Conservation (phyloP, 1,284 basidiomycete species). For the Sanghuangporus baumii region DNA sequence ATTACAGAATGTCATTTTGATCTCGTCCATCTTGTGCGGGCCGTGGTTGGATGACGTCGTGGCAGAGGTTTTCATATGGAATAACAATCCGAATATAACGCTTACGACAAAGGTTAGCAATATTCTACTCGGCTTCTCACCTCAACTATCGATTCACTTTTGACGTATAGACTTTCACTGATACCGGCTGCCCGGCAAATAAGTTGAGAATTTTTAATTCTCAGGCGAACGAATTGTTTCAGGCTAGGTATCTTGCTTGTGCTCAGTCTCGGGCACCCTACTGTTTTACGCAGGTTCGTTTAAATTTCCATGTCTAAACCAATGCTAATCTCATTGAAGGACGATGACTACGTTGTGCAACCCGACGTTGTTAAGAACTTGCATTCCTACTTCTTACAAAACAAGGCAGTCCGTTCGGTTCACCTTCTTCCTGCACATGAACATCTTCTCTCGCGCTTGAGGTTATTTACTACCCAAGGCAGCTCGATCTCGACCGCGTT, state of each 20-base stretch:
- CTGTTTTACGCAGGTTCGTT: constrained; percentile 57
- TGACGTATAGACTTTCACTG: constrained; percentile 32
- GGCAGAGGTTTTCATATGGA: constrained; percentile 53
- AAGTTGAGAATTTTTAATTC: constrained; percentile 55
- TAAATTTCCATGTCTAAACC: constrained; percentile 1
- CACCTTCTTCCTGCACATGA: constrained; percentile 59
- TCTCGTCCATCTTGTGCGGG: constrained; percentile 47
- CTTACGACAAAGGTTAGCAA: neutral
- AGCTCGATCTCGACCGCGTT: constrained; percentile 47
- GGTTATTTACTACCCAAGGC: constrained; percentile 28
- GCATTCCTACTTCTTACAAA: constrained; percentile 31
- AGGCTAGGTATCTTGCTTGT: constrained; percentile 61
- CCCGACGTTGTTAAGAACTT: constrained; percentile 51
- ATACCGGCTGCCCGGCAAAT: constrained; percentile 36
- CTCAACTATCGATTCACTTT: neutral
- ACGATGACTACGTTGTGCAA: constrained; percentile 61
- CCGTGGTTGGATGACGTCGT: constrained; percentile 43
- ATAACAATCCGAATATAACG: constrained; percentile 47
- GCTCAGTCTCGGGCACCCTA: constrained; percentile 43
- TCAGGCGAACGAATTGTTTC: constrained; percentile 52
- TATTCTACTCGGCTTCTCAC: neutral
- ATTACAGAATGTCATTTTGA: constrained; percentile 51
- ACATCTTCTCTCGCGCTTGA: constrained; percentile 45
- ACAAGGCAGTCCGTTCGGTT: constrained; percentile 30
- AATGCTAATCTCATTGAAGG: constrained; percentile 31